phyloP scores from a whole-genome alignment of 2,329 filamentous ascomycete species.

The Xylariaceae sp. region DNA sequence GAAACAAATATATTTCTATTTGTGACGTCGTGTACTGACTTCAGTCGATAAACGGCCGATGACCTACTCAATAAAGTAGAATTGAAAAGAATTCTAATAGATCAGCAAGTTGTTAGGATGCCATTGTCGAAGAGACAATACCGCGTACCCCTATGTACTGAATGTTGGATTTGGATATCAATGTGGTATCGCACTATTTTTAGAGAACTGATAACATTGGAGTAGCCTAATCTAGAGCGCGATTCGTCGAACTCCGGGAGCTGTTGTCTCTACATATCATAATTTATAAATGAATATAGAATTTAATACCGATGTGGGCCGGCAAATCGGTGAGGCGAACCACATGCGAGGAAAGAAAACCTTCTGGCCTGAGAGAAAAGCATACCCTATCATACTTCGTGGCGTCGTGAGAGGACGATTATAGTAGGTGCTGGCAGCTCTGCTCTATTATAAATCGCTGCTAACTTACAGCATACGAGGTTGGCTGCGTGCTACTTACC shows the following conservation, averaged over 20 bases:
- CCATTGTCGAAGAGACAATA: too few species aligned
- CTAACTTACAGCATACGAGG: conserved; percentile 20
- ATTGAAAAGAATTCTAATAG: neutral
- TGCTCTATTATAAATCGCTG: neutral
- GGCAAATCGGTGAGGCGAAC: neutral
- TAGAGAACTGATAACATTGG: neutral
- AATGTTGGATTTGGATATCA: neutral
- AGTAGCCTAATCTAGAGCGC: neutral
- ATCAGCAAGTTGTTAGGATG: too few species aligned
- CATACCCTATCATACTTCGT: neutral
- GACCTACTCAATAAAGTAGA: neutral
- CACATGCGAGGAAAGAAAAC: neutral
- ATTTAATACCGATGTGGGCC: too few species aligned
- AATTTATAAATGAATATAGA: neutral
- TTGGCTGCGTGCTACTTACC: conserved; percentile 22
- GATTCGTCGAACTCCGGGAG: neutral
- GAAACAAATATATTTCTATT: neutral
- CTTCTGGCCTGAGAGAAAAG: neutral
- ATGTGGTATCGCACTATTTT: neutral
- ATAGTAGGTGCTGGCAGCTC: neutral
- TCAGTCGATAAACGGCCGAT: neutral
- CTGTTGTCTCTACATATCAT: neutral
- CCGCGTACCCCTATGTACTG: neutral
- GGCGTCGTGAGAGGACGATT: neutral
- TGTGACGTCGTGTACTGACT: neutral